These are phyloP conservation scores for Candida easanensis DNA, from an alignment of 805 yeast species.

Conservation along the genomic window DNA sequence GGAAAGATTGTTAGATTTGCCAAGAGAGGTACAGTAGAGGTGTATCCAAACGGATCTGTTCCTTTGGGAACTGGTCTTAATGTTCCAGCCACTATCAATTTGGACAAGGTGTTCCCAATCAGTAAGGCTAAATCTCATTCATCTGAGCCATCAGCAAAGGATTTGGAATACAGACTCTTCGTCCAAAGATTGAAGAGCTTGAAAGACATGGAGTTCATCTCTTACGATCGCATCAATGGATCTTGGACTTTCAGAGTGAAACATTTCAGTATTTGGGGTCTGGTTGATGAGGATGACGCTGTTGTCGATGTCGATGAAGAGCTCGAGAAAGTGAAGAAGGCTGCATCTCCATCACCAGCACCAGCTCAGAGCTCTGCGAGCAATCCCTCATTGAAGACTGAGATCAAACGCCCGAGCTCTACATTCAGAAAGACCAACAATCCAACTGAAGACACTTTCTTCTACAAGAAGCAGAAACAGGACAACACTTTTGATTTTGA, in stretches of 20 bases:
- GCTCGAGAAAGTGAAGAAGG: constrained; percentile 26
- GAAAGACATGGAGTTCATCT: constrained; percentile 74
- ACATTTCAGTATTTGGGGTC: constrained; percentile 95
- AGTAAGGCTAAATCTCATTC: constrained; percentile 20
- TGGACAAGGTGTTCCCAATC: constrained; percentile 59
- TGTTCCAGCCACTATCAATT: constrained; percentile 70
- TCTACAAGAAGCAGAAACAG: constrained; percentile 31
- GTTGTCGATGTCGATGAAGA: constrained; percentile 47
- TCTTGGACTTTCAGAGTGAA: constrained; percentile 79
- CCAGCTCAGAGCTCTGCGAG: constrained; percentile 6
- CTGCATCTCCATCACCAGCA: constrained; percentile 7
- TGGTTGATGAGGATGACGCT: constrained; percentile 63
- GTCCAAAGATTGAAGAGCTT: constrained; percentile 49
- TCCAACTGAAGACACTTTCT: constrained; percentile 28
- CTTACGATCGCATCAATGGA: constrained; percentile 73
- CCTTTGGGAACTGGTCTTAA: constrained; percentile 66
- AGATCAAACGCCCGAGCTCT: constrained; percentile 2
- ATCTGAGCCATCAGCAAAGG: constrained; percentile 28
- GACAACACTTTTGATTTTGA: constrained; percentile 22
- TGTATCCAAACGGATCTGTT: constrained; percentile 66
- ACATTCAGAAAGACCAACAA: constrained; percentile 14
- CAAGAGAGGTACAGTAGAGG: constrained; percentile 49
- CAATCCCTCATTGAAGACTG: constrained; percentile 5
- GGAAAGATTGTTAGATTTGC: constrained; percentile 46
- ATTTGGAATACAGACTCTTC: constrained; percentile 43